These are phyloP conservation scores for Penicillium freii DNA, from an alignment of 2,329 filamentous ascomycete species.

Conservation along the genomic window DNA sequence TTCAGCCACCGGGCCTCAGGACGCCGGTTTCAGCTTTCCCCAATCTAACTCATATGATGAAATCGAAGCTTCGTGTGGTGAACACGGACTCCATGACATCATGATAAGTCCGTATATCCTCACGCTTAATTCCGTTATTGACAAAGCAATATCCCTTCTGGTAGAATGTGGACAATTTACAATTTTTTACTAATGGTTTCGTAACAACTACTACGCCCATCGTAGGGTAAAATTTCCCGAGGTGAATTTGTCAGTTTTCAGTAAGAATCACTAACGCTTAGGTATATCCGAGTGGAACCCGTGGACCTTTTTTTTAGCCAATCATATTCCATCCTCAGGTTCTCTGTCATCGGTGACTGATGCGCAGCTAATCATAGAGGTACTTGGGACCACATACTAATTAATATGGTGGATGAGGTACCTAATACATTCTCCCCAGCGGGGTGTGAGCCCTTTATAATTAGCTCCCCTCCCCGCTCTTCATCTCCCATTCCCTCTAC, in stretches of 20 bases:
- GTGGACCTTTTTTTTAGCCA: not conserved
- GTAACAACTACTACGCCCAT: not conserved
- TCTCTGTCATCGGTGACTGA: slow-evolving; percentile 33
- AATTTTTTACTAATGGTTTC: not conserved
- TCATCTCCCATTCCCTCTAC: not conserved
- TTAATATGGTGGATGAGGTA: slow-evolving; percentile 7
- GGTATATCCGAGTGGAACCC: slow-evolving; percentile 16
- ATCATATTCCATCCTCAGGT: not conserved
- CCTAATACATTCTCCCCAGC: not conserved
- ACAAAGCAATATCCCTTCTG: not conserved
- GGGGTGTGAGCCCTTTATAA: slow-evolving; percentile 11
- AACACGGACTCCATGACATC: not conserved
- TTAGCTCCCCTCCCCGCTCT: slow-evolving; percentile 9
- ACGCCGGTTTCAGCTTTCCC: not conserved
- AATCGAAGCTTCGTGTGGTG: not conserved
- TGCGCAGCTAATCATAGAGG: slow-evolving; percentile 15
- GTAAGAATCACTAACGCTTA: slow-evolving; percentile 32
- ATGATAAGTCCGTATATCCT: not conserved
- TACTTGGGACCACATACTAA: slow-evolving; percentile 3
- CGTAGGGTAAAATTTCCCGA: not conserved
- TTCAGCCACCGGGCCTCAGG: not conserved
- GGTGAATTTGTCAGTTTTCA: slow-evolving; percentile 35
- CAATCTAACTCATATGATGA: not conserved
- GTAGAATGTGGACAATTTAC: not conserved
- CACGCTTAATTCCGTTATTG: not conserved